These are phyloP conservation scores for Borovskyia barvae DNA, from an alignment of 208 protist species.

Conservation along the genomic window DNA sequence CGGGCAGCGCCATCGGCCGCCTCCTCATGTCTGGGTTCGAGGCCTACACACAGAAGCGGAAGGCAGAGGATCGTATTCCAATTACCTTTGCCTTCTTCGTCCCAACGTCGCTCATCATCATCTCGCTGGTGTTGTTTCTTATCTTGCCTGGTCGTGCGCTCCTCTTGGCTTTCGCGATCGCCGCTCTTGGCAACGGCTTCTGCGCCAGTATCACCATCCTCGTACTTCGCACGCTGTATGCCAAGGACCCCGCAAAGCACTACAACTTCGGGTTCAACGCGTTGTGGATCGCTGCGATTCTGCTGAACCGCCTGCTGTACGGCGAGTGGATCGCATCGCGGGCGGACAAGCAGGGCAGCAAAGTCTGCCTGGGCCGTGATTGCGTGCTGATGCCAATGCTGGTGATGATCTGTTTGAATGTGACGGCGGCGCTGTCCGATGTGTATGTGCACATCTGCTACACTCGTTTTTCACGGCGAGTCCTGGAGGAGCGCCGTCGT, in stretches of 20 bases:
- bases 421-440: slow-evolving; percentile 30
- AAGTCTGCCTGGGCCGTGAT: slow-evolving; percentile 24
- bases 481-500: slow-evolving; percentile 41
- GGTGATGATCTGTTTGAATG: slow-evolving; percentile 45
- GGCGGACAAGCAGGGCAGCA: slow-evolving; percentile 36
- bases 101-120: slow-evolving; percentile 39
- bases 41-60: slow-evolving; percentile 35
- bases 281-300: slow-evolving; percentile 27
- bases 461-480: slow-evolving; percentile 18
- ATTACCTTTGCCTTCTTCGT: slow-evolving; percentile 64
- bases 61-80: slow-evolving; percentile 59
- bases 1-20: slow-evolving; percentile 58
- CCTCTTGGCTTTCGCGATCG: slow-evolving; percentile 36
- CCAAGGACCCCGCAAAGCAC: slow-evolving; percentile 67
- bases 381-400: slow-evolving; percentile 53
- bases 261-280: slow-evolving; percentile 61
- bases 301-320: slow-evolving; percentile 70
- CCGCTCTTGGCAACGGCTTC: slow-evolving; percentile 71
- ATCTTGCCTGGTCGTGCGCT: slow-evolving; percentile 30
- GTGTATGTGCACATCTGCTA: slow-evolving; percentile 51
- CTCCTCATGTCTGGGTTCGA: slow-evolving; percentile 59
- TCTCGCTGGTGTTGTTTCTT: slow-evolving; percentile 52
- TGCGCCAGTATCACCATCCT: slow-evolving; percentile 41
- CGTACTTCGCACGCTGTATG: slow-evolving; percentile 63
- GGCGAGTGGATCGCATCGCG: slow-evolving; percentile 63